These are phyloP conservation scores for Nyssa sinensis DNA, from an alignment of 148 eudicot genomes.

Conservation along the genomic window DNA sequence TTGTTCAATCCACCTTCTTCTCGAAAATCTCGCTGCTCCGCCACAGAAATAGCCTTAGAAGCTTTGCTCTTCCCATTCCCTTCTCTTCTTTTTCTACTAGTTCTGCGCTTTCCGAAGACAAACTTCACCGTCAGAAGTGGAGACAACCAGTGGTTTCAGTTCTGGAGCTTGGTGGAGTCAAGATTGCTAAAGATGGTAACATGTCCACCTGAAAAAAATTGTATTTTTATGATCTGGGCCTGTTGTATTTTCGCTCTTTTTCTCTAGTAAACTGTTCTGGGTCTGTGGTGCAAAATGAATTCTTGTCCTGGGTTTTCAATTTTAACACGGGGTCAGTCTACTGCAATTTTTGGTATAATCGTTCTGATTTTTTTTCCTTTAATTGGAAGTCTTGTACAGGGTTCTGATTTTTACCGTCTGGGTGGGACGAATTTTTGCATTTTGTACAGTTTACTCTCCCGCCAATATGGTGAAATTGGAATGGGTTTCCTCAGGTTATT, in stretches of 20 bases:
- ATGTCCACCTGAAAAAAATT: conserved; percentile 18
- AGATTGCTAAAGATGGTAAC: conserved; percentile 64
- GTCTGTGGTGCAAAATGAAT: conserved; percentile 5
- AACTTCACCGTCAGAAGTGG: conserved; percentile 34
- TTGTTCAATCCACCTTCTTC: conserved; percentile 41
- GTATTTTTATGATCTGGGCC: conserved; percentile 5
- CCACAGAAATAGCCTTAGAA: conserved; percentile 20
- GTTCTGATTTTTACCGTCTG: background rate
- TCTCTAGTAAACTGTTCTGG: conserved; percentile 4
- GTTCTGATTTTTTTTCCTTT: too few species aligned
- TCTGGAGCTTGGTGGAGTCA: conserved; percentile 69
- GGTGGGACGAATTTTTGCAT: background rate
- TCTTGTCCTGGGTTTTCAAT: conserved; percentile 4
- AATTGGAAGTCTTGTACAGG: background rate
- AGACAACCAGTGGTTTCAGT: conserved; percentile 41
- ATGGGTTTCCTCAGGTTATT: too few species aligned
- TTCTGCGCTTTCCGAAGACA: conserved; percentile 26
- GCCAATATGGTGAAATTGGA: too few species aligned
- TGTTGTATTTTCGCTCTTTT: background rate
- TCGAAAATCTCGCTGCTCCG: conserved; percentile 34
- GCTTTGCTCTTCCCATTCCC: conserved; percentile 25
- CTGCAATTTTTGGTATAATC: background rate
- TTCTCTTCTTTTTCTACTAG: conserved; percentile 33
- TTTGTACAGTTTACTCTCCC: too few species aligned
- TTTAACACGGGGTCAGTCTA: background rate